These are phyloP conservation scores for Xylaria sp. DNA, from an alignment of 2,329 filamentous ascomycete genomes.

Conservation along the genomic window DNA sequence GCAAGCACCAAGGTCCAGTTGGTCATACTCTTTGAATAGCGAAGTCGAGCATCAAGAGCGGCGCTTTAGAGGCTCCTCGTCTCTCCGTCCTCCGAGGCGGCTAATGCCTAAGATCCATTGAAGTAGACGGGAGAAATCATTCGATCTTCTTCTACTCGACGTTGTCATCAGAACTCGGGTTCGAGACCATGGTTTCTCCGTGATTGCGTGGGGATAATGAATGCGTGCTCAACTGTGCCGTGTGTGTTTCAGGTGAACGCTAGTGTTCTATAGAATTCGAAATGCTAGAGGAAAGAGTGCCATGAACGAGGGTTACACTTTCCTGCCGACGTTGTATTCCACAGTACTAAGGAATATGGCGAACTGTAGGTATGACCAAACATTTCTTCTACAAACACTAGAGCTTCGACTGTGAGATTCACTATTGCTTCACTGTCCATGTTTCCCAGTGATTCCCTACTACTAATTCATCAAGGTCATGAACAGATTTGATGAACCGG, in stretches of 20 bases:
- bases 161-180: not conserved
- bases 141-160: not conserved
- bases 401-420: not conserved
- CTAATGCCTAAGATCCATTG: not conserved
- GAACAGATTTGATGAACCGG: not conserved
- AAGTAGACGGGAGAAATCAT: not conserved
- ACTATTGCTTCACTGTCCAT: not conserved
- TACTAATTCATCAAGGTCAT: not conserved
- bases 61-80: not conserved
- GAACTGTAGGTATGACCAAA: not conserved
- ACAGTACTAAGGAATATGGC: not conserved
- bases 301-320: not conserved
- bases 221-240: conserved; percentile 5
- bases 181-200: not conserved
- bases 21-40: not conserved
- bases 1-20: not conserved
- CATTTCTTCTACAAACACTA: not conserved
- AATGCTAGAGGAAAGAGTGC: not conserved
- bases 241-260: conserved; percentile 15
- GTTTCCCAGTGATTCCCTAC: not conserved
- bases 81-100: not conserved
- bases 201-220: not conserved
- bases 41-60: not conserved
- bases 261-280: not conserved
- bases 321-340: not conserved